phyloP scores from a whole-genome alignment of 2,329 filamentous ascomycete species.

The Sporothrix schenckii region DNA sequence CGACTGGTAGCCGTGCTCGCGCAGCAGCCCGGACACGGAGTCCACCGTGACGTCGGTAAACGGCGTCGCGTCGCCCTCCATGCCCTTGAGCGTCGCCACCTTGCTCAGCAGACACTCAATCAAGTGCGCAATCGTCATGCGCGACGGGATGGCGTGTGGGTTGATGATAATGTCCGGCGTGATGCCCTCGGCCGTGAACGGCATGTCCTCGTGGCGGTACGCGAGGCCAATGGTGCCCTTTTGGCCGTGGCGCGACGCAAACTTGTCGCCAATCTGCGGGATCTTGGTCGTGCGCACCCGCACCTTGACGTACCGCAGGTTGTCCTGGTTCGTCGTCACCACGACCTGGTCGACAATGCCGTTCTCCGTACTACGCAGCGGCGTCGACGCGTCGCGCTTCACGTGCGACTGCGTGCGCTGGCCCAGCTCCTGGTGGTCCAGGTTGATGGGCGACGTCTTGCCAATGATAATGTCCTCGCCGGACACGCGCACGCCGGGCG shows the following conservation, averaged over 20 bases:
- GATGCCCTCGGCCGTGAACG: slow-evolving; percentile 88
- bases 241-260: slow-evolving; percentile 97
- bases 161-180: slow-evolving; percentile 98
- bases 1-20: slow-evolving; percentile 91
- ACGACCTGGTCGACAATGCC: slow-evolving; percentile 95
- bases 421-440: slow-evolving; percentile 90
- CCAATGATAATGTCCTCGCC: slow-evolving; percentile 99
- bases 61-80: slow-evolving; percentile 95
- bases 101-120: slow-evolving; percentile 98
- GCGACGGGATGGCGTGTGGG: slow-evolving; percentile 97
- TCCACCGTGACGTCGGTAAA: slow-evolving; percentile 98
- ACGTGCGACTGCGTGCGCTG: slow-evolving; percentile 87
- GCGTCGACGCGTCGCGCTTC: slow-evolving; percentile 94
- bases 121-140: slow-evolving; percentile 99
- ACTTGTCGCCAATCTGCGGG: slow-evolving; percentile 98
- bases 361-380: slow-evolving; percentile 90
- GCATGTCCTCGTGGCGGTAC: slow-evolving; percentile 98
- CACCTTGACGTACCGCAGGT: slow-evolving; percentile 94
- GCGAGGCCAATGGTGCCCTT: slow-evolving; percentile 99
- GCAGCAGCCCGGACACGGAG: slow-evolving; percentile 81
- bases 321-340: slow-evolving; percentile 91
- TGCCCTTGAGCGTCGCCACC: slow-evolving; percentile 87
- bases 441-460: slow-evolving; percentile 92
- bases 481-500: slow-evolving; percentile 89
- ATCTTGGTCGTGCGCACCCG: slow-evolving; percentile 97